Evolutionary conservation across 2,329 filamentous ascomycete genomes (phyloP).

Genomic region (Diaporthe velutina): DNA sequence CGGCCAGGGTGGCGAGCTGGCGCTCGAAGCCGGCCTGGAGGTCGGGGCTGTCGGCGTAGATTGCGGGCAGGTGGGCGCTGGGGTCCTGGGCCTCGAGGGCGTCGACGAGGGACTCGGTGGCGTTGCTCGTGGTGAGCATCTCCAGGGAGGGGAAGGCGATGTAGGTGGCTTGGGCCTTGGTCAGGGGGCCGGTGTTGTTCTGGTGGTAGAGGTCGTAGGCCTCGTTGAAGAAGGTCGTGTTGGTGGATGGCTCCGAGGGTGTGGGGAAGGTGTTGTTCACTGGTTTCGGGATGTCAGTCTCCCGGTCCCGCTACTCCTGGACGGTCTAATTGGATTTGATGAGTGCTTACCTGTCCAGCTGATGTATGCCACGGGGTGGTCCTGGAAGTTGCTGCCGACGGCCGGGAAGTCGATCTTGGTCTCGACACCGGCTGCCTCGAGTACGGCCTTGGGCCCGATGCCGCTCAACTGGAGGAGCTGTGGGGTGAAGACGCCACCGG

Average conservation of each 20-base stretch:
- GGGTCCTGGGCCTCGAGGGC: background rate
- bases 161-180: constrained; percentile 20
- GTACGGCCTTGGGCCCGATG: background rate
- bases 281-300: background rate
- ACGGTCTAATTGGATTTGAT: background rate
- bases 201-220: constrained; percentile 19
- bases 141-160: background rate
- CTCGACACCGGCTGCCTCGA: background rate
- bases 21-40: background rate
- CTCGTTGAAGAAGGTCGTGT: constrained; percentile 7
- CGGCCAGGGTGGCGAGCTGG: constrained; percentile 47
- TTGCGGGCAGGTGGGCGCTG: background rate
- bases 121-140: constrained; percentile 3
- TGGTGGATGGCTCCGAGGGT: background rate
- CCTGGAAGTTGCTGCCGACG: constrained; percentile 1
- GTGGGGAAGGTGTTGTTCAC: background rate
- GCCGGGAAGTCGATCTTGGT: constrained; percentile 6
- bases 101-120: background rate
- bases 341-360: background rate
- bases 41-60: background rate
- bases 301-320: background rate
- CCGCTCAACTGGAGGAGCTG: constrained; percentile 17
- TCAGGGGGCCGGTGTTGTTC: background rate
- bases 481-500: background rate
- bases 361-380: background rate